Conservation (phyloP, 768 basidiomycete species). For the Aureoboletus auriporus region DNA sequence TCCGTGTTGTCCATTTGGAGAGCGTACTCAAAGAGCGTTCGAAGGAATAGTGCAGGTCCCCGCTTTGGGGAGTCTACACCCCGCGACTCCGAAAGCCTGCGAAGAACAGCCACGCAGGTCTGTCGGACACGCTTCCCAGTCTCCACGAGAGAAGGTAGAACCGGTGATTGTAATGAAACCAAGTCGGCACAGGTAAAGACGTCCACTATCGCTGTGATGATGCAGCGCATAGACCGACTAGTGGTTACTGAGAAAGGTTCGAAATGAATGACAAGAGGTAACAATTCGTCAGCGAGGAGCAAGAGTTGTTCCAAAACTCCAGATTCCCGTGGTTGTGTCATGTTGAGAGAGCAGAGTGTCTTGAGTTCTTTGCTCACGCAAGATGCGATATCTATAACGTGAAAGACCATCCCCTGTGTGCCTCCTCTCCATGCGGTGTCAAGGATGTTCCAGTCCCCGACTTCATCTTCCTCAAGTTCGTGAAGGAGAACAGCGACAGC, state of each 20-base stretch:
- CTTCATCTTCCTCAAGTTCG: constrained; percentile 47
- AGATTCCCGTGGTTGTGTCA: constrained; percentile 34
- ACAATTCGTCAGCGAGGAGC: constrained; percentile 47
- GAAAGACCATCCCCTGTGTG: constrained; percentile 51
- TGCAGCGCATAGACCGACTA: constrained; percentile 42
- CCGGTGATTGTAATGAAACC: constrained; percentile 39
- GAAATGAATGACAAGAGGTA: constrained; percentile 49
- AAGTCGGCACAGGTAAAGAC: constrained; percentile 53
- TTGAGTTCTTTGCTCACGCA: constrained; percentile 52
- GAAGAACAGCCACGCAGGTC: constrained; percentile 49
- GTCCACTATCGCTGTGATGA: constrained; percentile 46
- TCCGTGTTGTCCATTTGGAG: constrained; percentile 40
- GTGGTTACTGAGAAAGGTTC: constrained; percentile 46
- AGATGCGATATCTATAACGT: constrained; percentile 49
- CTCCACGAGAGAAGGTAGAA: constrained; percentile 11
- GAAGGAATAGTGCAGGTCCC: constrained; percentile 51
- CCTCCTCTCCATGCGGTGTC: constrained; percentile 60
- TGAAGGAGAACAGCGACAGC: constrained; percentile 54
- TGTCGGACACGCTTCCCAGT: constrained; percentile 41
- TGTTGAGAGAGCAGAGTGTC: constrained; percentile 44
- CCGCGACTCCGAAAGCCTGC: constrained; percentile 32
- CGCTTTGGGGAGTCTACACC: constrained; percentile 30
- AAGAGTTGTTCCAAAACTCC: constrained; percentile 53
- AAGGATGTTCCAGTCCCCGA: constrained; percentile 53
- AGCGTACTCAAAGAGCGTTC: constrained; percentile 51